Evolutionary conservation across 306 rosid genomes (phyloP).

Genomic region (Abrus pulchellus): DNA sequence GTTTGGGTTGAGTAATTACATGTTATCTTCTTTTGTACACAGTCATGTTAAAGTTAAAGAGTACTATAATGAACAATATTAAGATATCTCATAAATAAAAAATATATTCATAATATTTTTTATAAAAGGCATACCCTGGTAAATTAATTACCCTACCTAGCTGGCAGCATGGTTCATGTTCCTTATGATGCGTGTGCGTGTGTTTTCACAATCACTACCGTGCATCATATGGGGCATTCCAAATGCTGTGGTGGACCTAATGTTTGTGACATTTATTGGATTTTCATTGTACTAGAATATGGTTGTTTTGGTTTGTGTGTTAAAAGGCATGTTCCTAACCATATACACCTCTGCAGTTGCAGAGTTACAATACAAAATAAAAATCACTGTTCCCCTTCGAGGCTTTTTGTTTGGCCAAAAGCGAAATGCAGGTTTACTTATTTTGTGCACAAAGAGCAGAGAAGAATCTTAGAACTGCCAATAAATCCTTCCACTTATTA

Average conservation of each 20-base stretch:
- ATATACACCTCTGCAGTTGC: constrained; percentile 36
- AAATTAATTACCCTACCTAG: constrained; percentile 1
- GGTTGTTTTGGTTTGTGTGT: constrained; percentile 53
- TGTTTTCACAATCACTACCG: constrained; percentile 42
- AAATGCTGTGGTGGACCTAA: constrained; percentile 45
- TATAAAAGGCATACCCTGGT: too few relatives aligned
- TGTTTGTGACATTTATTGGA: constrained; percentile 41
- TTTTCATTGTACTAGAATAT: constrained; percentile 47
- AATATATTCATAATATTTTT: too few relatives aligned
- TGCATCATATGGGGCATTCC: constrained; percentile 39
- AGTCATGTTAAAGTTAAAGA: too few relatives aligned
- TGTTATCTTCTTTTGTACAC: too few relatives aligned
- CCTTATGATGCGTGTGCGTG: constrained; percentile 21
- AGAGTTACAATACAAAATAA: background rate
- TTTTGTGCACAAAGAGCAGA: constrained; percentile 27
- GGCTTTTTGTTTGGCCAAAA: constrained; percentile 50
- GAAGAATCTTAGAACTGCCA: constrained; percentile 42
- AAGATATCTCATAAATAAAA: too few relatives aligned
- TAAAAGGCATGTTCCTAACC: constrained; percentile 48
- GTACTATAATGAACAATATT: too few relatives aligned
- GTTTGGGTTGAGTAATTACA: too few relatives aligned
- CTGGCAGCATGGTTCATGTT: constrained; percentile 45
- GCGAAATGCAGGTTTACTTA: constrained; percentile 32
- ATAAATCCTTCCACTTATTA: background rate
- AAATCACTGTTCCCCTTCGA: constrained; percentile 31